A percentile compares a stretch with the other conserved stretches of the same genome.
Conservation (phyloP, 163 green algal genomes). For the Chloroidium sp. region DNA sequence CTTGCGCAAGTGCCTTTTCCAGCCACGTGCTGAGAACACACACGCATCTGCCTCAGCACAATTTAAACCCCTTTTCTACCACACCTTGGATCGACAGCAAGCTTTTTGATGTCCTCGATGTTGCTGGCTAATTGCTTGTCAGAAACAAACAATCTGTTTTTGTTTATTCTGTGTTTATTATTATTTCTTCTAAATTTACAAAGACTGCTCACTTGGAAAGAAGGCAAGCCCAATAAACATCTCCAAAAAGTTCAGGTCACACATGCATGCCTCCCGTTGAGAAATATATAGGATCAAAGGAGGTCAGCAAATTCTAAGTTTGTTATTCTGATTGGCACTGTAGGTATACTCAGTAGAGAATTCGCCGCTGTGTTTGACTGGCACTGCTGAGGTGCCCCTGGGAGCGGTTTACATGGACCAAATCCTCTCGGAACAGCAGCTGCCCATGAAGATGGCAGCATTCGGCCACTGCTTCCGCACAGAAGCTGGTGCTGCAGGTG, state of each 20-base stretch:
- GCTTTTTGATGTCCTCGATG: too few relatives aligned
- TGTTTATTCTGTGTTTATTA: too few relatives aligned
- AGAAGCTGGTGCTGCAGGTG: slow-evolving; percentile 83
- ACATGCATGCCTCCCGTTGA: too few relatives aligned
- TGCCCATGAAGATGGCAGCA: slow-evolving; percentile 83
- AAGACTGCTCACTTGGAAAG: too few relatives aligned
- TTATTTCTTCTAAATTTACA: too few relatives aligned
- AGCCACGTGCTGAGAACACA: slow-evolving; percentile 84
- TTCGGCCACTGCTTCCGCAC: slow-evolving; percentile 96
- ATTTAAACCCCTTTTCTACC: too few relatives aligned
- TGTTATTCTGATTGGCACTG: background rate
- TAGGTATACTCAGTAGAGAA: slow-evolving; percentile 81
- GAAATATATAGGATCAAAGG: too few relatives aligned
- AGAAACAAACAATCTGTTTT: too few relatives aligned
- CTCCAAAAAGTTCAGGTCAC: too few relatives aligned
- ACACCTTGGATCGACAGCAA: too few relatives aligned
- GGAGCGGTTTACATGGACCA: slow-evolving; percentile 85
- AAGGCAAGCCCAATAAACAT: too few relatives aligned
- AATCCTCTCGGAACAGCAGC: slow-evolving; percentile 62
- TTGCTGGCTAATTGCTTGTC: too few relatives aligned
- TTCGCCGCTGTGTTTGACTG: slow-evolving; percentile 80
- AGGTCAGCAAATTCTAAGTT: background rate
- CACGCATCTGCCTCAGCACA: slow-evolving; percentile 46
- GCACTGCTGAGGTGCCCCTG: slow-evolving; percentile 92
- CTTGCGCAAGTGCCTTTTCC: slow-evolving; percentile 97